A percentile compares a stretch with the other conserved stretches of the same genome.
These are phyloP conservation scores for Mycena vitilis DNA, from an alignment of 768 basidiomycete species.

Conservation along the genomic window DNA sequence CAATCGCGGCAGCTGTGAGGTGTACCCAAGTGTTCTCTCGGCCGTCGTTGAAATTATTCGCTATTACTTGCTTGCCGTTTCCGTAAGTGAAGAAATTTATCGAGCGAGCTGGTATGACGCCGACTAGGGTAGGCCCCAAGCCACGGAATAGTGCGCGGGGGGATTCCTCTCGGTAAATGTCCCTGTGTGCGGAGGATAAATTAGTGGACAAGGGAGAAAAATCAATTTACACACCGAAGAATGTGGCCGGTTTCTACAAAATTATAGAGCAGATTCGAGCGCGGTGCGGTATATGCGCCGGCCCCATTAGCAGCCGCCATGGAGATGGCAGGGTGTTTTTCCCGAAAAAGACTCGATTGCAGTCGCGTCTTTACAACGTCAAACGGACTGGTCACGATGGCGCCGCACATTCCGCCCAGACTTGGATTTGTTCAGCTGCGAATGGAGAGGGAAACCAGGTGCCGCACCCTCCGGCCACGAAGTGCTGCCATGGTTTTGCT, in stretches of 20 bases:
- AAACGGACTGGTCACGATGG: slow-evolving; percentile 95
- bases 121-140: slow-evolving; percentile 93
- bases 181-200: slow-evolving; percentile 56
- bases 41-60: slow-evolving; percentile 82
- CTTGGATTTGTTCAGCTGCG: slow-evolving; percentile 53
- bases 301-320: slow-evolving; percentile 53
- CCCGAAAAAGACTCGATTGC: slow-evolving; percentile 86
- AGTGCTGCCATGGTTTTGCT: slow-evolving; percentile 86
- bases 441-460: background rate
- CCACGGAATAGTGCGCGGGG: slow-evolving; percentile 93
- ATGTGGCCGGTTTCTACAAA: slow-evolving; percentile 96
- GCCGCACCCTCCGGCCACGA: slow-evolving; percentile 88
- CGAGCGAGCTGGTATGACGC: slow-evolving; percentile 94
- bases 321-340: slow-evolving; percentile 52
- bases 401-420: slow-evolving; percentile 97
- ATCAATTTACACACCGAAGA: slow-evolving; percentile 68
- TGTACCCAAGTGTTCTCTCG: slow-evolving; percentile 89
- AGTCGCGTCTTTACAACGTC: slow-evolving; percentile 98
- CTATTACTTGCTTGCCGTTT: slow-evolving; percentile 93
- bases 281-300: slow-evolving; percentile 52
- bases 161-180: slow-evolving; percentile 91
- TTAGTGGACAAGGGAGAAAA: background rate
- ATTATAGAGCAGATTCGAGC: slow-evolving; percentile 78
- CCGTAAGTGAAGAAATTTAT: slow-evolving; percentile 99
- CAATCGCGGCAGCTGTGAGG: slow-evolving; percentile 84